Percentiles rank a stretch among this genome's conserved stretches.
These are phyloP conservation scores for Plantago major DNA, from an alignment of 257 asterid genomes.

Conservation along the genomic window DNA sequence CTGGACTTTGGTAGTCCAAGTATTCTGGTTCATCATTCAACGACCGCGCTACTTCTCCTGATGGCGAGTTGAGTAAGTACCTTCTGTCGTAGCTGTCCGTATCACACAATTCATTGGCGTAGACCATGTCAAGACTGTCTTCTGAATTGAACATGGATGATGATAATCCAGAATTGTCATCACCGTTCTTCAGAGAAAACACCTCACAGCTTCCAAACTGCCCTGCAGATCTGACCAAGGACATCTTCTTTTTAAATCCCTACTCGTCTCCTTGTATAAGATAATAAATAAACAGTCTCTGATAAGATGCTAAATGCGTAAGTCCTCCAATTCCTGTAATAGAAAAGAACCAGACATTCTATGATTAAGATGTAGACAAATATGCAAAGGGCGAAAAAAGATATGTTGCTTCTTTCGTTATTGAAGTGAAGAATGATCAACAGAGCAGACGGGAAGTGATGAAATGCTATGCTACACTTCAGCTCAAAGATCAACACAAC, in stretches of 20 bases:
- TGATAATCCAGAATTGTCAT: constrained; percentile 33
- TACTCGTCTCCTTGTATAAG: constrained; percentile 3
- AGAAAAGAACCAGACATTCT: constrained; percentile 1
- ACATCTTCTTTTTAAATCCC: constrained; percentile 39
- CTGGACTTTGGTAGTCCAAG: constrained; percentile 36
- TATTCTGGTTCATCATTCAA: constrained; percentile 37
- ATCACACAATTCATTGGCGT: constrained; percentile 51
- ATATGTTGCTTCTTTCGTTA: not conserved
- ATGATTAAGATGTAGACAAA: not conserved
- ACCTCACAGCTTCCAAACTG: constrained; percentile 40
- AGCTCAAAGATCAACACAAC: not conserved
- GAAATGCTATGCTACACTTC: not conserved
- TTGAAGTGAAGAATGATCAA: not conserved
- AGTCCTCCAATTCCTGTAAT: constrained; percentile 21
- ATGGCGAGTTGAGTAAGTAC: constrained; percentile 55
- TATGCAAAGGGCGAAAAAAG: not conserved
- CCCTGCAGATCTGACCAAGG: constrained; percentile 58
- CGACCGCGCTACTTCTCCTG: constrained; percentile 38
- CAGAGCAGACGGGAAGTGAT: not conserved
- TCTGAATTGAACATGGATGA: constrained; percentile 39
- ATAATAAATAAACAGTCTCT: constrained; percentile 2
- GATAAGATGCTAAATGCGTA: constrained; percentile 4
- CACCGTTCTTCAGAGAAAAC: constrained; percentile 40
- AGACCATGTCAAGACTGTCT: constrained; percentile 30
- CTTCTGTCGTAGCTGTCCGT: constrained; percentile 45